phyloP scores from a whole-genome alignment of 2,329 filamentous ascomycete genomes.

The Neodidymelliopsis sp. region DNA sequence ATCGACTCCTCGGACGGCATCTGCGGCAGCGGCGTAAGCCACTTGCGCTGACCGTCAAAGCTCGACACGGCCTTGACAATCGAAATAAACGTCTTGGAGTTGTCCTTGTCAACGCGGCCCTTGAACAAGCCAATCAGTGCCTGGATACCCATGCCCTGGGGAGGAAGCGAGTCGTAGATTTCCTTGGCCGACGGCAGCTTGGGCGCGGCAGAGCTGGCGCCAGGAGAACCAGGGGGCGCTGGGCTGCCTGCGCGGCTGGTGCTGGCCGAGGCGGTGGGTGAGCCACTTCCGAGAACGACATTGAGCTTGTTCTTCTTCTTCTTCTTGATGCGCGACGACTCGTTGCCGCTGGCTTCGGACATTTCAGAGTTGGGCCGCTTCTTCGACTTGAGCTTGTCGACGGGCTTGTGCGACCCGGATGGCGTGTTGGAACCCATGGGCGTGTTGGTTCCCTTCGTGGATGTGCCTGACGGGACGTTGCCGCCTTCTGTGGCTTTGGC shows the following conservation, averaged over 20 bases:
- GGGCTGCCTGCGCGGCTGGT: slow-evolving; percentile 62
- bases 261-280: slow-evolving; percentile 67
- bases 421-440: slow-evolving; percentile 47
- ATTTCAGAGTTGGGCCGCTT: slow-evolving; percentile 87
- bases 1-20: slow-evolving; percentile 44
- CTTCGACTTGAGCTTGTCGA: slow-evolving; percentile 63
- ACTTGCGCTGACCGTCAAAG: slow-evolving; percentile 40
- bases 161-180: slow-evolving; percentile 54
- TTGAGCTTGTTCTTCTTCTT: slow-evolving; percentile 65
- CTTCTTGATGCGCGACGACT: slow-evolving; percentile 79
- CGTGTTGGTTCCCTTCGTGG: slow-evolving; percentile 74
- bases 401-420: slow-evolving; percentile 61
- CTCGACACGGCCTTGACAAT: slow-evolving; percentile 51
- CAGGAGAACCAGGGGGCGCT: slow-evolving; percentile 44
- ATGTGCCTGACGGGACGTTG: slow-evolving; percentile 60
- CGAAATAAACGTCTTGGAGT: slow-evolving; percentile 51
- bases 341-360: slow-evolving; percentile 91
- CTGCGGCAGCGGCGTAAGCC: slow-evolving; percentile 40
- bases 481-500: slow-evolving; percentile 58
- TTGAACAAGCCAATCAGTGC: slow-evolving; percentile 53
- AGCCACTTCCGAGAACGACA: slow-evolving; percentile 60
- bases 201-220: slow-evolving; percentile 22
- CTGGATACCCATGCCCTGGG: slow-evolving; percentile 53
- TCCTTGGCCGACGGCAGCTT: slow-evolving; percentile 54
- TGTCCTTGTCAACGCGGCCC: slow-evolving; percentile 47